These are phyloP conservation scores for Xerocomus cyaneibrunnescens DNA, from an alignment of 1,284 basidiomycete genomes.

Conservation along the genomic window DNA sequence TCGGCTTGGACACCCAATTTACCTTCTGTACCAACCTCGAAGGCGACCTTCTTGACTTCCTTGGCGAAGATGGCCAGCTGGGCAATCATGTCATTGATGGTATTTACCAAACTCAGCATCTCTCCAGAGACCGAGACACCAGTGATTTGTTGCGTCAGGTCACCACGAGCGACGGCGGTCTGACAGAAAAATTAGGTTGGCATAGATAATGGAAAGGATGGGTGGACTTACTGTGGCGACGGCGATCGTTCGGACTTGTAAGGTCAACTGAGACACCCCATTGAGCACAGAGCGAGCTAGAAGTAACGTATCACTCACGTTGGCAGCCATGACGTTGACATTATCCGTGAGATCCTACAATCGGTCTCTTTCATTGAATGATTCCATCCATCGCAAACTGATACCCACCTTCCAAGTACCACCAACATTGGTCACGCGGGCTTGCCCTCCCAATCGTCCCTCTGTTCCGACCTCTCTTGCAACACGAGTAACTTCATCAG, in stretches of 20 bases:
- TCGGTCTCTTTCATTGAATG: background rate
- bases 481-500: slow-evolving; percentile 85
- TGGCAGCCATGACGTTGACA: slow-evolving; percentile 87
- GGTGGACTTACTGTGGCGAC: slow-evolving; percentile 67
- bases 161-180: slow-evolving; percentile 93
- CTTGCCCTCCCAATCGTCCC: slow-evolving; percentile 85
- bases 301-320: slow-evolving; percentile 48
- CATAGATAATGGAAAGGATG: background rate
- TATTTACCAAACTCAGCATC: slow-evolving; percentile 91
- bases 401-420: slow-evolving; percentile 90
- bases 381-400: slow-evolving; percentile 19
- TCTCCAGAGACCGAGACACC: slow-evolving; percentile 95
- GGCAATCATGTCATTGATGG: slow-evolving; percentile 97
- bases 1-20: slow-evolving; percentile 98
- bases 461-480: slow-evolving; percentile 92
- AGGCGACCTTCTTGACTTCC: slow-evolving; percentile 93
- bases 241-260: slow-evolving; percentile 95
- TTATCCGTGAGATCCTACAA: slow-evolving; percentile 84
- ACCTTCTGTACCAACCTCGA: slow-evolving; percentile 95
- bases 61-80: slow-evolving; percentile 92
- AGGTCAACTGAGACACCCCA: slow-evolving; percentile 63
- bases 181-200: slow-evolving; percentile 29
- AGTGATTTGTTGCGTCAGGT: slow-evolving; percentile 91
- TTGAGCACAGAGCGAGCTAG: background rate
- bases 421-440: slow-evolving; percentile 86